phyloP scores from a whole-genome alignment of 2,329 filamentous ascomycete species.

The Cordyceps sp. region DNA sequence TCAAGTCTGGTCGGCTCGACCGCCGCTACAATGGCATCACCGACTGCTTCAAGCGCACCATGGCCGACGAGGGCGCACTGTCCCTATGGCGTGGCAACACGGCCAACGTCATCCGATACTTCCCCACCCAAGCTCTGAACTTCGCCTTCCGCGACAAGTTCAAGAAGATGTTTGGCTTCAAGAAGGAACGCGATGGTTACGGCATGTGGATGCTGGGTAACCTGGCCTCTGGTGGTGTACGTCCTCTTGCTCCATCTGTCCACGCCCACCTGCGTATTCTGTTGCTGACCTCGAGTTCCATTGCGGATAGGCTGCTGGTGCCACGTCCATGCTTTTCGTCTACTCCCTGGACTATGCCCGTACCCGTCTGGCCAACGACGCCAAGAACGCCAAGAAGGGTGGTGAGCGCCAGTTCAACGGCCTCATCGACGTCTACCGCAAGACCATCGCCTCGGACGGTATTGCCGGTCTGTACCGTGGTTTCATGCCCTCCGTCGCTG shows the following conservation, averaged over 20 bases:
- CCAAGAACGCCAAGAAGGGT: conserved; percentile 93
- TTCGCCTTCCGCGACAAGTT: conserved; percentile 99
- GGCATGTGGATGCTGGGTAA: conserved; percentile 98
- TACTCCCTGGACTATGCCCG: conserved; percentile 99
- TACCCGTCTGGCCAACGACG: conserved; percentile 99
- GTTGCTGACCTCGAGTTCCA: conserved; percentile 3
- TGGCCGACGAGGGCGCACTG: conserved; percentile 79
- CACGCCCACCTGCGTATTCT: background rate
- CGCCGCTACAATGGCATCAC: conserved; percentile 85
- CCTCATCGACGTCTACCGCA: conserved; percentile 98
- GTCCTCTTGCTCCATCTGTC: conserved; percentile 20
- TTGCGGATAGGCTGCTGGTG: conserved; percentile 68
- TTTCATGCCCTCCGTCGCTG: conserved; percentile 98
- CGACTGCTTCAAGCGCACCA: conserved; percentile 93
- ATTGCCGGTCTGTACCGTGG: conserved; percentile 99
- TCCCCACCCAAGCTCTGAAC: conserved; percentile 99
- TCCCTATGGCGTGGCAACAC: conserved; percentile 99
- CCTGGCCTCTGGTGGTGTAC: conserved; percentile 98
- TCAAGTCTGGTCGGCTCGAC: conserved; percentile 96
- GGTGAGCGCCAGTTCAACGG: conserved; percentile 99
- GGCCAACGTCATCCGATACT: conserved; percentile 99
- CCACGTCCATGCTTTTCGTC: conserved; percentile 99
- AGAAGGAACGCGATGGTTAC: conserved; percentile 99
- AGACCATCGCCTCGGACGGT: conserved; percentile 98
- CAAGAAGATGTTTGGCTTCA: conserved; percentile 99